phyloP scores from a whole-genome alignment of 2,329 filamentous ascomycete species.

The Neopestalotiopsis sp. region DNA sequence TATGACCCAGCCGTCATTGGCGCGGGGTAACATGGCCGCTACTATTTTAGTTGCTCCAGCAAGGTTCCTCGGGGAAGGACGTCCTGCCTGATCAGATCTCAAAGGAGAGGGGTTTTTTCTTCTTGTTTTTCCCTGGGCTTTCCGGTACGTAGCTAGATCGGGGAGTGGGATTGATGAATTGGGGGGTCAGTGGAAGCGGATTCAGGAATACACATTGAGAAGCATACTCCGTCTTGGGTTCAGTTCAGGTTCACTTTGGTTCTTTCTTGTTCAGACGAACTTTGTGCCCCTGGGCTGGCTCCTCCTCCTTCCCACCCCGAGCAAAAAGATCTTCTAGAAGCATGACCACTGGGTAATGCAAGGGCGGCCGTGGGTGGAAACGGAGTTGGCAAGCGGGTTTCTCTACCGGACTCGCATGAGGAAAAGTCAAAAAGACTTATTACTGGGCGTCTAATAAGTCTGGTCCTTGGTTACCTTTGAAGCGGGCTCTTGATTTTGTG shows the following conservation, averaged over 20 bases:
- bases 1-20: conserved; percentile 12
- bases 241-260: background rate
- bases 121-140: background rate
- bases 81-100: conserved; percentile 9
- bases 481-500: background rate
- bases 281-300: background rate
- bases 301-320: background rate
- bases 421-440: background rate
- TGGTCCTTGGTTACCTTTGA: background rate
- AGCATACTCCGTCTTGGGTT: background rate
- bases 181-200: too few relatives aligned
- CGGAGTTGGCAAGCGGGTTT: too few relatives aligned
- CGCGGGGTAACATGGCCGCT: conserved; percentile 13
- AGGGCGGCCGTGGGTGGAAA: background rate
- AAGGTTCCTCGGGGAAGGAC: background rate
- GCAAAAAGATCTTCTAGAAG: conserved; percentile 11
- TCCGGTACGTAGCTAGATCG: background rate
- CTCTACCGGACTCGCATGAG: too few relatives aligned
- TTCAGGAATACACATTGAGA: too few relatives aligned
- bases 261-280: background rate
- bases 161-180: background rate
- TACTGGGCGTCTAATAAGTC: background rate
- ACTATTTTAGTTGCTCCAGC: conserved; percentile 14
- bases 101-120: background rate
- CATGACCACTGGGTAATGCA: background rate